These are phyloP conservation scores for Gloeophyllum trabeum DNA, from an alignment of 768 basidiomycete species.

Conservation along the genomic window DNA sequence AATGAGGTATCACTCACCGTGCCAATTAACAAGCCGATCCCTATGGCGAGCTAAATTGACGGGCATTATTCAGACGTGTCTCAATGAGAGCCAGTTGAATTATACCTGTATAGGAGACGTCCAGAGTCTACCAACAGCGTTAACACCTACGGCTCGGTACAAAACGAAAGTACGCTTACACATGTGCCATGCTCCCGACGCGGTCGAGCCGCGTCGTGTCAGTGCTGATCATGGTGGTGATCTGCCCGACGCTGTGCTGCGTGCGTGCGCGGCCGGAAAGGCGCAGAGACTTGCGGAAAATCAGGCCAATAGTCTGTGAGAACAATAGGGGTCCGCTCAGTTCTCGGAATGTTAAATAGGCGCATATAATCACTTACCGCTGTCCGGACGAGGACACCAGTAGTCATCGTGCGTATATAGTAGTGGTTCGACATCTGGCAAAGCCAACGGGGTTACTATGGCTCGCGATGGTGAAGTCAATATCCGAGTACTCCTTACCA, in stretches of 20 bases:
- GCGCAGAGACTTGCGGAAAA: conserved; percentile 52
- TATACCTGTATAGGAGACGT: conserved; percentile 39
- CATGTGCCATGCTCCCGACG: conserved; percentile 22
- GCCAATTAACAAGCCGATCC: conserved; percentile 42
- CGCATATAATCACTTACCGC: neutral
- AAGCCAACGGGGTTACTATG: too few species aligned
- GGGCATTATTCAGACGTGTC: neutral
- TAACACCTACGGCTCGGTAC: neutral
- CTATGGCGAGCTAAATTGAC: conserved; percentile 29
- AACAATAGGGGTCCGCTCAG: too few species aligned
- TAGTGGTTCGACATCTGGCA: neutral
- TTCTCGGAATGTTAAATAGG: too few species aligned
- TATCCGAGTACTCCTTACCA: too few species aligned
- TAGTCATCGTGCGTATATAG: neutral
- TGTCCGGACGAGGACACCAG: neutral
- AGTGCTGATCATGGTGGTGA: conserved; percentile 52
- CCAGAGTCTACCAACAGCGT: conserved; percentile 25
- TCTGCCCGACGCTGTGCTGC: conserved; percentile 44
- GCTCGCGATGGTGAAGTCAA: too few species aligned
- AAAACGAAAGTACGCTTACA: conserved; percentile 3
- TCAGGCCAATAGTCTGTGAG: conserved; percentile 19
- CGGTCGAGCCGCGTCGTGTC: conserved; percentile 42
- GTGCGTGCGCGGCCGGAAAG: conserved; percentile 42
- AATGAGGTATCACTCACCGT: conserved; percentile 22
- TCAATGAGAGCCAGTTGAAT: too few species aligned